phyloP scores from a whole-genome alignment of 179 eudicot genomes.

The Sideroxylon spinosum region DNA sequence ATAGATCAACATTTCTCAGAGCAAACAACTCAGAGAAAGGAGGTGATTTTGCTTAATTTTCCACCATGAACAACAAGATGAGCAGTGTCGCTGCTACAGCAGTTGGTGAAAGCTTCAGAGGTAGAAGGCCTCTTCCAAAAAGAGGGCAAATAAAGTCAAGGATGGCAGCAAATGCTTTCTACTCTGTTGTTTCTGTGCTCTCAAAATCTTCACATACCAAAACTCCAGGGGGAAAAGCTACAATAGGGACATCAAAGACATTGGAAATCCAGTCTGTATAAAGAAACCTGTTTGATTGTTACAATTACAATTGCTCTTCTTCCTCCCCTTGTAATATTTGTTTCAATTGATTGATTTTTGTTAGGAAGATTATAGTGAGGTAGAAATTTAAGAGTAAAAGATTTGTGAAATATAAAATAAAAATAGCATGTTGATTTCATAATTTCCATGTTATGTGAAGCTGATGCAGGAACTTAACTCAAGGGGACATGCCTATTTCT shows the following conservation, averaged over 20 bases:
- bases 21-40: background rate
- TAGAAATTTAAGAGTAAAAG: background rate
- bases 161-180: slow-evolving; percentile 45
- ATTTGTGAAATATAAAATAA: background rate
- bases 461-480: background rate
- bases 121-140: slow-evolving; percentile 42
- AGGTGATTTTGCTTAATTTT: background rate
- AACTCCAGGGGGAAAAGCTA: slow-evolving; percentile 13
- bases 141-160: slow-evolving; percentile 60
- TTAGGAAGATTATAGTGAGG: background rate
- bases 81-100: slow-evolving; percentile 24
- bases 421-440: background rate
- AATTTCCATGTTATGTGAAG: background rate
- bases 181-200: slow-evolving; percentile 35
- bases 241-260: slow-evolving; percentile 14
- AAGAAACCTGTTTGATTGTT: background rate
- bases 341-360: background rate
- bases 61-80: slow-evolving; percentile 30
- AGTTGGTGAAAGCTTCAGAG: slow-evolving; percentile 24
- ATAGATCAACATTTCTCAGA: slow-evolving; percentile 7
- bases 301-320: background rate
- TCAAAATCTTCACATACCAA: slow-evolving; percentile 31
- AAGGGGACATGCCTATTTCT: background rate
- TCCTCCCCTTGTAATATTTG: background rate
- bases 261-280: background rate